These are phyloP conservation scores for Blumeria hordei DNA, from an alignment of 2,329 filamentous ascomycete genomes.

Conservation along the genomic window DNA sequence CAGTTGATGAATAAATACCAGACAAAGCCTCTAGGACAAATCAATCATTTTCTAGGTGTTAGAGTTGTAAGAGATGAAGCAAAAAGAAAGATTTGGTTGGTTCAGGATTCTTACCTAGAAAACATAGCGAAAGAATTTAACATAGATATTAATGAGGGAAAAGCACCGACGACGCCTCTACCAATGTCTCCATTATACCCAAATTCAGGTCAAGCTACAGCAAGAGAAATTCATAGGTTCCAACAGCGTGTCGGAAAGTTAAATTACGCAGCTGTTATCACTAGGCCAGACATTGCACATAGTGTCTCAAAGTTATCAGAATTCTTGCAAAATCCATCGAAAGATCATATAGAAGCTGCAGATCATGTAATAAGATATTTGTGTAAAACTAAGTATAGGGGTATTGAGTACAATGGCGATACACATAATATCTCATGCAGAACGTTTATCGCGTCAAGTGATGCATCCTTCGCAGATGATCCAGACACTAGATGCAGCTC, in stretches of 20 bases:
- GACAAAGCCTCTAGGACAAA: conserved; percentile 1
- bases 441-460: neutral
- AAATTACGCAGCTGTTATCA: neutral
- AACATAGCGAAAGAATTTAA: neutral
- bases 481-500: neutral
- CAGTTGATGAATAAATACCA: neutral
- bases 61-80: neutral
- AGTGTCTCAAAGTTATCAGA: neutral
- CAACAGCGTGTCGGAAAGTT: neutral
- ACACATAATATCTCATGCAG: neutral
- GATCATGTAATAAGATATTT: neutral
- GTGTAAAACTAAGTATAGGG: neutral
- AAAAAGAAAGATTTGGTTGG: neutral
- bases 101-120: conserved; percentile 1
- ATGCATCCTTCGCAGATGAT: neutral
- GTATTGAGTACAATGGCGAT: neutral
- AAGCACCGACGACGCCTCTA: neutral
- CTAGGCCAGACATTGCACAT: neutral
- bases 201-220: neutral
- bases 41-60: neutral
- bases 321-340: neutral
- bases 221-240: neutral
- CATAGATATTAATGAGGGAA: neutral
- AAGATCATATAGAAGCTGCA: neutral
- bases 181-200: neutral